These are phyloP conservation scores for Lachancea waltii DNA, from an alignment of 805 yeast species.

Conservation along the genomic window DNA sequence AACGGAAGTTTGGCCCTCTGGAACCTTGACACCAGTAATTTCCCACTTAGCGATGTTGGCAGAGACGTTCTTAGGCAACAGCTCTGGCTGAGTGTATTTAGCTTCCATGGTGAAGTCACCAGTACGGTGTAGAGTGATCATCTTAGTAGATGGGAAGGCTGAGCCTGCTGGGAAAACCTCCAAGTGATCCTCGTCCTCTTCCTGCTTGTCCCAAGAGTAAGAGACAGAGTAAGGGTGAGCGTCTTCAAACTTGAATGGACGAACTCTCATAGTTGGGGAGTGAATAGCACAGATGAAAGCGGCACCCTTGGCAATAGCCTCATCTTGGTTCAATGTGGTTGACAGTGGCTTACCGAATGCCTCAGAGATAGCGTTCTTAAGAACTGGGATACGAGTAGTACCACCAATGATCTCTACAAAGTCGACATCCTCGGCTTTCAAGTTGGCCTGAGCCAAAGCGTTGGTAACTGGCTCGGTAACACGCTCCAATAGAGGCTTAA, in stretches of 20 bases:
- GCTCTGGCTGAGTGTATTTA: constrained; percentile 67
- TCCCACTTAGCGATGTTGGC: constrained; percentile 77
- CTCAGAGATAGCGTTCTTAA: constrained; percentile 74
- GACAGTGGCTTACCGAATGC: constrained; percentile 82
- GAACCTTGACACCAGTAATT: constrained; percentile 75
- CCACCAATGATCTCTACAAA: constrained; percentile 97
- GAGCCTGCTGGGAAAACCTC: constrained; percentile 97
- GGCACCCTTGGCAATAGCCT: constrained; percentile 98
- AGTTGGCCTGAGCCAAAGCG: constrained; percentile 76
- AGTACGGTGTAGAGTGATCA: constrained; percentile 87
- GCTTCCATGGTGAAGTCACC: constrained; percentile 85
- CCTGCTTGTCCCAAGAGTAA: constrained; percentile 90
- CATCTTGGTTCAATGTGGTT: constrained; percentile 96
- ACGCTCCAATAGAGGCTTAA: constrained; percentile 73
- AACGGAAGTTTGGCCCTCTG: constrained; percentile 68
- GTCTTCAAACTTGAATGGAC: constrained; percentile 98
- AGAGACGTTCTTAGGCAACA: constrained; percentile 62
- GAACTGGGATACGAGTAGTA: constrained; percentile 92
- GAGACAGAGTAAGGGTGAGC: constrained; percentile 87
- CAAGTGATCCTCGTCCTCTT: constrained; percentile 82
- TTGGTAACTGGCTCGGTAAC: constrained; percentile 68
- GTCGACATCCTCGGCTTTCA: constrained; percentile 69
- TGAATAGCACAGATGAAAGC: constrained; percentile 98
- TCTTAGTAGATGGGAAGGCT: constrained; percentile 88
- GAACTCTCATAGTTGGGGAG: constrained; percentile 96